phyloP scores from a whole-genome alignment of 495 filamentous ascomycete species.

The Penicillium angulare region DNA sequence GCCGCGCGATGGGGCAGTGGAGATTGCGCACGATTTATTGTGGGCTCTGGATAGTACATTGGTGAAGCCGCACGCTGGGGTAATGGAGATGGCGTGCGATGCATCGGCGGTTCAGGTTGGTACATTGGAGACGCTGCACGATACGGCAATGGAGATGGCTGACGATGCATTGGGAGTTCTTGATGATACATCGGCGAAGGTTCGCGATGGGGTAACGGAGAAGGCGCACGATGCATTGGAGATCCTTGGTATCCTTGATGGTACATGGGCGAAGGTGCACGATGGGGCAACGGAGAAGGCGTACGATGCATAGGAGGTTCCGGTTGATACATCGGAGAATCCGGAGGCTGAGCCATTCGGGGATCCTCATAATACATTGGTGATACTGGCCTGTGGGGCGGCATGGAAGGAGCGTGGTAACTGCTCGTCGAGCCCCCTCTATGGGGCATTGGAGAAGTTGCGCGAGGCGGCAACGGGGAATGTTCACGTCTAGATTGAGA shows the following conservation, averaged over 20 bases:
- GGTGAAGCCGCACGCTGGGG: slow-evolving; percentile 24
- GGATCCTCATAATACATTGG: neutral
- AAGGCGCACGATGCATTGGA: neutral
- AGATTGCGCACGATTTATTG: slow-evolving; percentile 5
- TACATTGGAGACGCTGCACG: slow-evolving; percentile 11
- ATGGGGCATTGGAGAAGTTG: slow-evolving; percentile 34
- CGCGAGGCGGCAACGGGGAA: slow-evolving; percentile 18
- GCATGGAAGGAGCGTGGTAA: slow-evolving; percentile 3
- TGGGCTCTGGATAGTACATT: neutral
- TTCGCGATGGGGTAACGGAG: slow-evolving; percentile 13
- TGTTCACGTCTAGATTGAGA: neutral
- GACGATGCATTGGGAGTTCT: slow-evolving; percentile 10
- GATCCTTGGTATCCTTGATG: neutral
- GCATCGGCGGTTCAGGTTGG: neutral
- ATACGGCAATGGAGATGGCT: slow-evolving; percentile 8
- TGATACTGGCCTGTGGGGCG: neutral
- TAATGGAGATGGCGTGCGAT: slow-evolving; percentile 14
- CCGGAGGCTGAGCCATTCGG: no score
- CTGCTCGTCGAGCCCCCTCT: neutral
- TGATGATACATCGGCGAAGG: slow-evolving; percentile 24
- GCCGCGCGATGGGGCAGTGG: slow-evolving; percentile 2
- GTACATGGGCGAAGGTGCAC: slow-evolving; percentile 18
- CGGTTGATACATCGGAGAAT: neutral
- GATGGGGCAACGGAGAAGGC: slow-evolving; percentile 9
- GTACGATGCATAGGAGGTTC: neutral